Evolutionary conservation across 2,329 filamentous ascomycete species (phyloP), one percentile per base, ranked within the genome.

Genomic region (Colletotrichum costaricense): DNA sequence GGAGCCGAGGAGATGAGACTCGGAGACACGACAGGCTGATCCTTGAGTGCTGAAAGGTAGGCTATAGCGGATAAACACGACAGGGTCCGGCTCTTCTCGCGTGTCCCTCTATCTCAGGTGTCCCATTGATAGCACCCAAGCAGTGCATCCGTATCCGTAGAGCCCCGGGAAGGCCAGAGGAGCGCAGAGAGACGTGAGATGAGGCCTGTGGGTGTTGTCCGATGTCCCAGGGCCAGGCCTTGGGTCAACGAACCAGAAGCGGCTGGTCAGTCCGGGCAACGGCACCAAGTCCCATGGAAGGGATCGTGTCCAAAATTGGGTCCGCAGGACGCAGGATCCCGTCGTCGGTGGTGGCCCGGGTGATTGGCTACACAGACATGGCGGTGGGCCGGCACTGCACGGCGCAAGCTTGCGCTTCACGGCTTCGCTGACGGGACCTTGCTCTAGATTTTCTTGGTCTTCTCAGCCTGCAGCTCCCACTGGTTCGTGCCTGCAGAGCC

Each of bases 401-500:
- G 30, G 58, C 49, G 57, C 68, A 30, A 57, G 52, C 58, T n/a
- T 49, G 63, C 55, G 57, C 69, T 72, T 72, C 58, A 38, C 57
- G 38, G 57, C 69, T 72, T 72, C 58, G 52, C 49, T 63, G 65
- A 33, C 35, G 57, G 49, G 69, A 63, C 63, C 56, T 65, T 62
- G 58, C 64, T 55, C 57, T 55, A 28, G 56, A 33, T 24, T 58
- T 19, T 24, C 49, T 52, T 57, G 26, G 63, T 26, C 60, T 14
- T 38, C 56, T 30, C 46, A 24, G 49, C 26, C 73, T 74, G 73
- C 73, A 74, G 19, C 55, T 59, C 49, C 66, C 59, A 74, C 70
- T 74, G 70, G 73, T 62, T 74, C 70, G 70, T 74, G 8, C 70
- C 69, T 73, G 72, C 26, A 69, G 46, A 42, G 62, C 65, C 73